phyloP scores from a whole-genome alignment of 805 yeast genomes.

The Starmerella khaoyaiensis region DNA sequence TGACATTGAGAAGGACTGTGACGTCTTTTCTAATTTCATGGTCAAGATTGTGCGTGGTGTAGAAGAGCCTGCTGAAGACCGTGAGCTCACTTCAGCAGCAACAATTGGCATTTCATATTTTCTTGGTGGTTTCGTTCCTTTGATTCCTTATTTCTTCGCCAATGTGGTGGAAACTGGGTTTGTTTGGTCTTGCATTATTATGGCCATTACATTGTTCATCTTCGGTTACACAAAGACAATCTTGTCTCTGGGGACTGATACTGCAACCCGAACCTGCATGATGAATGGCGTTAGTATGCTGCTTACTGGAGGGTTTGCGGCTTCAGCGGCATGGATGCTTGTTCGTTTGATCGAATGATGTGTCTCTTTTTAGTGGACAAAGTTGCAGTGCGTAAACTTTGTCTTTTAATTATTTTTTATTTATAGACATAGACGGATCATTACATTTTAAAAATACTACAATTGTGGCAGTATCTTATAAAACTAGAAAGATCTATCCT shows the following conservation, averaged over 20 bases:
- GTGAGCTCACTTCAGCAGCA: slow-evolving; percentile 75
- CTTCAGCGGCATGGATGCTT: slow-evolving; percentile 90
- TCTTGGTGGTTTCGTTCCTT: slow-evolving; percentile 84
- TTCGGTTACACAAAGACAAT: slow-evolving; percentile 81
- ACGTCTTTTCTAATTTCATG: slow-evolving; percentile 69
- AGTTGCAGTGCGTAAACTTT: background rate
- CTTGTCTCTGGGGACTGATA: slow-evolving; percentile 69
- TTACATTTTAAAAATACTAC: too few species aligned
- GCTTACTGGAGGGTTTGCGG: slow-evolving; percentile 91
- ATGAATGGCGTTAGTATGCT: slow-evolving; percentile 85
- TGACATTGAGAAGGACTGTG: slow-evolving; percentile 70
- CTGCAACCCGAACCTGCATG: slow-evolving; percentile 35
- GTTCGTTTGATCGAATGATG: slow-evolving; percentile 58
- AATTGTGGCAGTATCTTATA: too few species aligned
- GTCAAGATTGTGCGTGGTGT: slow-evolving; percentile 83
- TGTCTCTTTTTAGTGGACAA: background rate
- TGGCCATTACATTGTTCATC: slow-evolving; percentile 72
- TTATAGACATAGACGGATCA: background rate
- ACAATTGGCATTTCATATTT: slow-evolving; percentile 85
- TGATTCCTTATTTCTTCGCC: slow-evolving; percentile 81
- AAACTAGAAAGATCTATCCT: too few species aligned
- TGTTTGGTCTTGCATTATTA: slow-evolving; percentile 57
- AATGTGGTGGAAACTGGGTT: slow-evolving; percentile 64
- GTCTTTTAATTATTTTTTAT: slow-evolving; percentile 2
- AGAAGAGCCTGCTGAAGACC: slow-evolving; percentile 88